Evolutionary conservation across 2,329 filamentous ascomycete species (phyloP), one percentile per base, ranked within the genome.

Genomic region (Dendryphion nanum): DNA sequence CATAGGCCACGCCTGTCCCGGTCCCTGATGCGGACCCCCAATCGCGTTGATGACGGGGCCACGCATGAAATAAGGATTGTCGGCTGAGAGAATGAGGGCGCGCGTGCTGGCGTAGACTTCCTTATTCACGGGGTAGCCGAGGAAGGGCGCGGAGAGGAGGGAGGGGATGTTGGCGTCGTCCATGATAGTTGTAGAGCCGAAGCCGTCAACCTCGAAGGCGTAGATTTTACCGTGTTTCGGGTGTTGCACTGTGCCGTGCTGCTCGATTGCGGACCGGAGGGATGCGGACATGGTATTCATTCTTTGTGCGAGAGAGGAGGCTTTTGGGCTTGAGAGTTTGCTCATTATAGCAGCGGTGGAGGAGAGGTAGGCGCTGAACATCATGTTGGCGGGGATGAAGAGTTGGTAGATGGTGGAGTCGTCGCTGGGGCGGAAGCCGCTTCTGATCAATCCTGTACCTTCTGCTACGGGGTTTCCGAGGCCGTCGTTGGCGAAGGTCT

Each of bases 91-190:
- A n/a, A 74, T 46, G 30, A 73, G 55, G 2, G 53, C 47, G 13
- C 74, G 66, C 4, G 74, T 76, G 45, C 69, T 70, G 21, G 66
- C 60, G 43, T 76, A 76, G 10, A 68, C 63, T 28, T 74, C 66
- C 18, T 41, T 5, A 41, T 65, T 51, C 29, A 69, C 55, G 1
- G 68, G 49, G 40, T 81, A 86, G 6, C 80, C 78, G 36, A 84
- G 67, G 52, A 85, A 79, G 1, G 83, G 82, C 17, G 82, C 74
- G 2, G 79, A 78, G 28, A 86, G 72, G 3, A 86, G 72, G 10
- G 77, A 82, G 0, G 83, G 83, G 33, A 86, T 79, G 46, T 86
- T 86, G 20, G 83, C 82, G 41, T 86, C 83, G 52, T 86, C 83
- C 82, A 86, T 86, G 35, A 83, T 70, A 46, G 78, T 82, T 37